Percentiles rank a stretch among this genome's conserved stretches.
phyloP scores from a whole-genome alignment of 164 flowering plant species.

The Vitis vinifera region DNA sequence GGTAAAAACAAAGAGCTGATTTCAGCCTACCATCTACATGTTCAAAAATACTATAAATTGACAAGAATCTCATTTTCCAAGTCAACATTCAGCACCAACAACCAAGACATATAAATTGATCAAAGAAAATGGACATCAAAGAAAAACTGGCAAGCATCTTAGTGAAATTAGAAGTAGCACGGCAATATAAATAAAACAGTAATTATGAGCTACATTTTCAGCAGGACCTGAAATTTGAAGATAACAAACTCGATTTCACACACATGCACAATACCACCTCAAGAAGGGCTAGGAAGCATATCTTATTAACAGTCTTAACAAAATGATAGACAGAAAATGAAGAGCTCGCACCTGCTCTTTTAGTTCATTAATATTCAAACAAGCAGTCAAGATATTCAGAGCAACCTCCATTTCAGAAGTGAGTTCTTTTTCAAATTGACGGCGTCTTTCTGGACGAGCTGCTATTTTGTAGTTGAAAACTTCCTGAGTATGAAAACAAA shows the following conservation, averaged over 20 bases:
- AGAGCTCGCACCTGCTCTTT: conserved; percentile 74
- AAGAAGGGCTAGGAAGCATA: not conserved
- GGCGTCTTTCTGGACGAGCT: conserved; percentile 94
- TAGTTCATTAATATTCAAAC: conserved; percentile 65
- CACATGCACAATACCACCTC: not conserved
- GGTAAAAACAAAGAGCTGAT: too few species aligned
- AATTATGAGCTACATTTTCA: not conserved
- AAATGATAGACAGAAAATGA: not conserved
- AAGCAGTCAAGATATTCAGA: conserved; percentile 73
- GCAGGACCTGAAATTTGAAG: not conserved
- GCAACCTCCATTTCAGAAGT: conserved; percentile 73
- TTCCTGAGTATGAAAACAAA: conserved; percentile 54
- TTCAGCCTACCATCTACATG: too few species aligned
- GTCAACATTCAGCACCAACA: not conserved
- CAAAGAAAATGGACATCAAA: not conserved
- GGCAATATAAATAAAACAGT: not conserved
- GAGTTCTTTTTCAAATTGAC: conserved; percentile 92
- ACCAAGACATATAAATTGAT: not conserved
- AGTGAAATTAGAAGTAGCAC: not conserved
- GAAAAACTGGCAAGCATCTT: not conserved
- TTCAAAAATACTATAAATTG: too few species aligned
- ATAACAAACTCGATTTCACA: not conserved
- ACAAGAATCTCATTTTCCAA: not conserved
- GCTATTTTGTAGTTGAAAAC: conserved; percentile 85
- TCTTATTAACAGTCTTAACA: not conserved